Conservation (phyloP, 2,329 filamentous ascomycete genomes). For the Dactylella cylindrospora region DNA sequence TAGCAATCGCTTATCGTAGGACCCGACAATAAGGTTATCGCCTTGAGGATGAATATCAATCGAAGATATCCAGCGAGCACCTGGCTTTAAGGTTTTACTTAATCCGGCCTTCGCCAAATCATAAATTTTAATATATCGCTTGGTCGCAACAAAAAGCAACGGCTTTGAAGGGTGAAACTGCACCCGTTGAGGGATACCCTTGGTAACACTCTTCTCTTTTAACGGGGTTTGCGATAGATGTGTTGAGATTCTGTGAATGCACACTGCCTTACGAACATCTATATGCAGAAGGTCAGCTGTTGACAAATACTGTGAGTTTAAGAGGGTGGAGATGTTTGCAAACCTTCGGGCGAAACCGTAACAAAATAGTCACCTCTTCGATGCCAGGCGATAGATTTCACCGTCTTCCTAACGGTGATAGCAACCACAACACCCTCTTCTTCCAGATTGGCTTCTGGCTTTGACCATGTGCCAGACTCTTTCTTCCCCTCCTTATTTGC, state of each 20-base stretch:
- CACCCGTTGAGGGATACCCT: conserved; percentile 59
- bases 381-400: conserved; percentile 93
- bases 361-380: conserved; percentile 90
- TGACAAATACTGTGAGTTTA: conserved; percentile 57
- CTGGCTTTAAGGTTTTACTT: conserved; percentile 88
- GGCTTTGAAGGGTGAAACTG: conserved; percentile 93
- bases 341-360: conserved; percentile 79
- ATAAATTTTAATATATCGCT: conserved; percentile 89
- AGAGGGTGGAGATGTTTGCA: conserved; percentile 50
- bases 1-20: conserved; percentile 87
- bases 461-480: conserved; percentile 77
- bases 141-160: conserved; percentile 93
- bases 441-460: conserved; percentile 68
- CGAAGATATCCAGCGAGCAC: conserved; percentile 89
- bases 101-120: conserved; percentile 89
- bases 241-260: conserved; percentile 92
- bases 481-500: conserved; percentile 64
- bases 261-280: conserved; percentile 64
- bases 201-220: conserved; percentile 54
- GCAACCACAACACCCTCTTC: conserved; percentile 79
- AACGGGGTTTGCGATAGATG: conserved; percentile 95
- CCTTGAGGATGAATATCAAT: conserved; percentile 92
- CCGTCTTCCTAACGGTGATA: conserved; percentile 73
- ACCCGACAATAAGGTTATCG: conserved; percentile 90
- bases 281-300: conserved; percentile 15